A percentile compares a stretch with the other conserved stretches of the same genome.
Conservation (phyloP, 176 grass and related monocot species). For the Oryza nivara region DNA sequence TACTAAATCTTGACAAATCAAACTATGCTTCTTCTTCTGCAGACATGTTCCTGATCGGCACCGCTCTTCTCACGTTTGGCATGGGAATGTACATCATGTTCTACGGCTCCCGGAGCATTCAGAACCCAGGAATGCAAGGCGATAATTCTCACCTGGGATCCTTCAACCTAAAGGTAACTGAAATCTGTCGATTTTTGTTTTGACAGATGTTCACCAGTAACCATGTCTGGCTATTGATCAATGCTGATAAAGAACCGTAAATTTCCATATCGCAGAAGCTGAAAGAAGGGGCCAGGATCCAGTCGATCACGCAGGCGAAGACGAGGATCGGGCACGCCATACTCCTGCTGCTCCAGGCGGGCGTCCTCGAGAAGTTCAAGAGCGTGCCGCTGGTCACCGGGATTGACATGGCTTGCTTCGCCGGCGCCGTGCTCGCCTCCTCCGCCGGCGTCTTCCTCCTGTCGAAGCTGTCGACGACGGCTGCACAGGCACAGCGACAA, state of each 20-base stretch:
- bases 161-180: slow-evolving; percentile 61
- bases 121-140: slow-evolving; percentile 37
- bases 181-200: neutral
- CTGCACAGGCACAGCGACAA: neutral
- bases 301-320: slow-evolving; percentile 63
- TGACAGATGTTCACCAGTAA: neutral
- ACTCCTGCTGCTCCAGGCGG: slow-evolving; percentile 73
- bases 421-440: slow-evolving; percentile 67
- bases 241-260: neutral
- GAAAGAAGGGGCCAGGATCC: slow-evolving; percentile 61
- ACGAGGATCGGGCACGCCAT: slow-evolving; percentile 79
- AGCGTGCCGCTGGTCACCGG: slow-evolving; percentile 62
- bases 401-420: slow-evolving; percentile 78
- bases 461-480: slow-evolving; percentile 43
- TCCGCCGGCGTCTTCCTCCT: slow-evolving; percentile 80
- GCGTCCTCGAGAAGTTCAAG: slow-evolving; percentile 81
- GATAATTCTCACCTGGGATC: slow-evolving; percentile 46
- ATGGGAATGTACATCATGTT: slow-evolving; percentile 81
- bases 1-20: neutral
- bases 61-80: slow-evolving; percentile 82
- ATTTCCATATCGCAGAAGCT: slow-evolving; percentile 59
- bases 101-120: slow-evolving; percentile 40
- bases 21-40: slow-evolving; percentile 1
- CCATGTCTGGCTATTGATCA: neutral
- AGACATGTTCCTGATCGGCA: slow-evolving; percentile 94